A percentile compares a stretch with the other conserved stretches of the same genome.
These are phyloP conservation scores for Phoenix dactylifera DNA, from an alignment of 176 grass and related monocot genomes.

Conservation along the genomic window DNA sequence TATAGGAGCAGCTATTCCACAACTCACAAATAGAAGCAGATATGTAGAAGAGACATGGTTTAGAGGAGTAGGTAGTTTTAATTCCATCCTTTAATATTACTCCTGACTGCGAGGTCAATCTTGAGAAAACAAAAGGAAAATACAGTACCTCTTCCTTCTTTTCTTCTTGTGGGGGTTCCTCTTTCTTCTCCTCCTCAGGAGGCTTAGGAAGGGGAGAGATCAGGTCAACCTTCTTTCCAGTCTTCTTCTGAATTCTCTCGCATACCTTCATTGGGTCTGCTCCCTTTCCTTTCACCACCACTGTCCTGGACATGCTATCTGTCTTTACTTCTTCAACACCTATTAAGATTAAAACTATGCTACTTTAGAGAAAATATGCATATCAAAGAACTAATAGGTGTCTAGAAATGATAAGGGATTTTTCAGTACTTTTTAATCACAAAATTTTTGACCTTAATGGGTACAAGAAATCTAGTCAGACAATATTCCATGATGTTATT, in stretches of 20 bases:
- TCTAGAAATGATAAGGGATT: background rate
- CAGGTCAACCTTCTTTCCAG: constrained; percentile 48
- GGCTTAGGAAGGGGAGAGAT: constrained; percentile 45
- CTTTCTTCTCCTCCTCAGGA: constrained; percentile 38
- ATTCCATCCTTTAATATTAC: too few species aligned
- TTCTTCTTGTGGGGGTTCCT: constrained; percentile 38
- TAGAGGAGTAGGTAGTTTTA: too few species aligned
- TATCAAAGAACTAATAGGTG: background rate
- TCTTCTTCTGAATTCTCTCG: constrained; percentile 61
- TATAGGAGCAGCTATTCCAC: too few species aligned
- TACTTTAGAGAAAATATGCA: background rate
- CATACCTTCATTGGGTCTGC: constrained; percentile 42
- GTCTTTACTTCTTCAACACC: constrained; percentile 51
- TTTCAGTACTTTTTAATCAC: too few species aligned
- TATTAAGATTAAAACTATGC: constrained; percentile 8
- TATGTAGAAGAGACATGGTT: too few species aligned
- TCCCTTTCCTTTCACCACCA: constrained; percentile 46
- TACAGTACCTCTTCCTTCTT: constrained; percentile 54
- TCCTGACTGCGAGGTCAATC: too few species aligned
- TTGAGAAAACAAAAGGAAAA: too few species aligned
- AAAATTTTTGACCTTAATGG: too few species aligned
- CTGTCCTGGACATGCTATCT: constrained; percentile 45
- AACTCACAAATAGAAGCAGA: too few species aligned
- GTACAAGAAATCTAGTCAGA: too few species aligned
- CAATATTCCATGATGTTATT: too few species aligned